These are phyloP conservation scores for Lachancea kluyveri DNA, from an alignment of 805 yeast species.

Conservation along the genomic window DNA sequence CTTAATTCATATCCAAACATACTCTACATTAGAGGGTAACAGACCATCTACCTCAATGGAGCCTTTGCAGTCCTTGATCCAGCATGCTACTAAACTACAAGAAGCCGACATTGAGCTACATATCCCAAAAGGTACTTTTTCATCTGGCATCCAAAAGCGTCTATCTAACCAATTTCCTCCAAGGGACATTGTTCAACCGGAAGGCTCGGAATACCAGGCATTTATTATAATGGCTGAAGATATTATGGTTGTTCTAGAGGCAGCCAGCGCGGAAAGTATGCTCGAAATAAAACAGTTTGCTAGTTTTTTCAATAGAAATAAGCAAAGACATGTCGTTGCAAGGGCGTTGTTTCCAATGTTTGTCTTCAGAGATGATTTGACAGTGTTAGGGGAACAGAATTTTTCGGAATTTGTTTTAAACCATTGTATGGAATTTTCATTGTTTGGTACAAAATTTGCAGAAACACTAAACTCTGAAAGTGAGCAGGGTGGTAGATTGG, in stretches of 20 bases:
- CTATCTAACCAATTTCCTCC: conserved; percentile 45
- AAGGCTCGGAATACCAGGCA: conserved; percentile 26
- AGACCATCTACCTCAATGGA: no score
- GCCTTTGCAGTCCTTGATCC: conserved; percentile 2
- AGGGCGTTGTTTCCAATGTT: conserved; percentile 60
- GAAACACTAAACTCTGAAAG: conserved; percentile 3
- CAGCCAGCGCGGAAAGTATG: conserved; percentile 26
- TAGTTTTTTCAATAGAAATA: conserved; percentile 27
- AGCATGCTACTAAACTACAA: conserved; percentile 2
- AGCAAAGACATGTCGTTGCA: conserved; percentile 39
- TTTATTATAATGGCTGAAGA: conserved; percentile 33
- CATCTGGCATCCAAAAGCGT: conserved; percentile 42
- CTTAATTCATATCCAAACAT: conserved; percentile 17
- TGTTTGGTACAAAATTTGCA: conserved; percentile 10
- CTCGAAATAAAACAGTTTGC: conserved; percentile 31
- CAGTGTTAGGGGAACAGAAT: conserved; percentile 46
- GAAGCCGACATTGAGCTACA: conserved; percentile 6
- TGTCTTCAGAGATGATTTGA: conserved; percentile 54
- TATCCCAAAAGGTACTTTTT: conserved; percentile 35
- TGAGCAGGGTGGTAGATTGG: conserved; percentile 1
- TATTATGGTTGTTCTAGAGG: conserved; percentile 30
- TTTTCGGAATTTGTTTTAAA: conserved; percentile 34
- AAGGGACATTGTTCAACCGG: conserved; percentile 27
- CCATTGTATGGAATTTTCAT: conserved; percentile 38
- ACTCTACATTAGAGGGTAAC: neutral